Evolutionary conservation across 1,284 basidiomycete genomes (phyloP).

Genomic region (Cutaneotrichosporon cavernicola): DNA sequence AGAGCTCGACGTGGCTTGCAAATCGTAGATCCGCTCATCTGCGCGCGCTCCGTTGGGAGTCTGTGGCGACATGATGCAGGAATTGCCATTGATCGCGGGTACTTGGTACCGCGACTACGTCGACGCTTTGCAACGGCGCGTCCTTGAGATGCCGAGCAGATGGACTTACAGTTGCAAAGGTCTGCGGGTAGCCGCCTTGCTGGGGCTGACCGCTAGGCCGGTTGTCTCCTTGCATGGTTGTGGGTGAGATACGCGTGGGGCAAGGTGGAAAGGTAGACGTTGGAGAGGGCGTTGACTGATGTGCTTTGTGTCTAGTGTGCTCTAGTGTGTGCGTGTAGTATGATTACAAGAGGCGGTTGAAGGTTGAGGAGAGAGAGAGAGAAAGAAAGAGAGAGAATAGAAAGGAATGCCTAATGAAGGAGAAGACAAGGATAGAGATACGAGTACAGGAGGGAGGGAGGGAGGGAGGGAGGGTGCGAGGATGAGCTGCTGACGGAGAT

Average conservation of each 20-base stretch:
- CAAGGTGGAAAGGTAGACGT: background rate
- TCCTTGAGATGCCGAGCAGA: background rate
- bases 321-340: background rate
- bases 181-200: background rate
- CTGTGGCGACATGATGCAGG: background rate
- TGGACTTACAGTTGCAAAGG: background rate
- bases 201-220: background rate
- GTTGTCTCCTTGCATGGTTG: constrained; percentile 1
- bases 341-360: background rate
- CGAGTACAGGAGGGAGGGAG: no score
- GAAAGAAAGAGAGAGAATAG: background rate
- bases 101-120: background rate
- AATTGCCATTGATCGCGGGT: background rate
- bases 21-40: background rate
- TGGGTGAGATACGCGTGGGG: background rate
- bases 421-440: background rate
- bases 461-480: background rate
- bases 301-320: background rate
- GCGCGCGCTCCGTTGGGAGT: background rate
- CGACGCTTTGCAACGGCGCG: background rate
- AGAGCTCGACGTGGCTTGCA: background rate
- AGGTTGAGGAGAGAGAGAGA: background rate
- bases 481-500: background rate
- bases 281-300: background rate
- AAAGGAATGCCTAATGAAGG: background rate